A percentile compares a stretch with the other conserved stretches of the same genome.
phyloP scores from a whole-genome alignment of 331 rosid genomes.

The Stylosanthes scabra region DNA sequence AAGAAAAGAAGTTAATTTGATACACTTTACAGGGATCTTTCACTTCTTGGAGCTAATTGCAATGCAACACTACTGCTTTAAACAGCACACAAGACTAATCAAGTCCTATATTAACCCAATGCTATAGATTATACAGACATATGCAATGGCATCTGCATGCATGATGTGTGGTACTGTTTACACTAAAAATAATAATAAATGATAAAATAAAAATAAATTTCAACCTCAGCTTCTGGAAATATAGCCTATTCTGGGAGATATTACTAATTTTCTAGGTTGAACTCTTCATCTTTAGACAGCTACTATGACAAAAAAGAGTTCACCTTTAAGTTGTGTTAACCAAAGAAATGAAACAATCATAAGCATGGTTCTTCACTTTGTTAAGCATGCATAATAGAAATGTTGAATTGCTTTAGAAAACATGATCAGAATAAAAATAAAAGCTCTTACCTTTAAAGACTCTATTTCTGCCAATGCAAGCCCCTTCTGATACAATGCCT shows the following conservation, averaged over 20 bases:
- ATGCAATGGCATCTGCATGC: slow-evolving; percentile 11
- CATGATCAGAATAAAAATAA: slow-evolving; percentile 6
- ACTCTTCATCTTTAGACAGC: no score
- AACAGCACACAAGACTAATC: no score
- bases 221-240: no score
- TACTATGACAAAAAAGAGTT: no score
- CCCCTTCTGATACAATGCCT: slow-evolving; percentile 92
- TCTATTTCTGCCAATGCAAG: slow-evolving; percentile 78
- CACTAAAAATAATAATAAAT: no score
- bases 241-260: no score
- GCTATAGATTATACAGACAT: slow-evolving; percentile 1
- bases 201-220: no score
- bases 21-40: not conserved
- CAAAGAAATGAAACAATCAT: slow-evolving; percentile 16
- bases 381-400: not conserved
- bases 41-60: slow-evolving; percentile 8
- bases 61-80: slow-evolving; percentile 3
- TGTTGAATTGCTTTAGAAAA: not conserved
- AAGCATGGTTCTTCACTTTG: slow-evolving; percentile 23
- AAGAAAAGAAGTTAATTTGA: not conserved
- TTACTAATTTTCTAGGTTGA: no score
- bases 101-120: no score
- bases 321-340: slow-evolving; percentile 18
- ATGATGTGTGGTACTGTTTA: not conserved
- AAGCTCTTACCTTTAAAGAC: not conserved